Base-by-base conservation (phyloP, 257 asterid species). In the Phtheirospermum japonicum region DNA sequence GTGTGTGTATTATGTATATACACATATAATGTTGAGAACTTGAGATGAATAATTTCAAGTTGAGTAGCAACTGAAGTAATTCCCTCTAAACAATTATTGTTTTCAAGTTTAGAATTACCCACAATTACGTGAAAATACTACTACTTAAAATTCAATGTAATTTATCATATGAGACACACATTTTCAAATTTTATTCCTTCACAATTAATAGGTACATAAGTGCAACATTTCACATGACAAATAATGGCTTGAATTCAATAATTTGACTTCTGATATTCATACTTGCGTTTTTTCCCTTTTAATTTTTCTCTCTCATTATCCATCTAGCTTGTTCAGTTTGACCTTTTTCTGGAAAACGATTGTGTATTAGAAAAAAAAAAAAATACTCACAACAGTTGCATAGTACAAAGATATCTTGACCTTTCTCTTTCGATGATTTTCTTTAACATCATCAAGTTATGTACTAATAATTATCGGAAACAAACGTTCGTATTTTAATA, bases 281-380 rank as follows among this genome's bases (percentile, higher is more conserved):
- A 34, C 40, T 34, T 34, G 40, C 40, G 4, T 34, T 34, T 5
- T 34, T 34, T 34, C 4, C 11, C 2, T 52, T 5, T 6, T 52
- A 1, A 9, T 9, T 52, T 52, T 20, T 52, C 10, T 52, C 11
- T 9, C 9, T 23, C 36, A 7, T 12, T 18, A 28, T 50, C 0
- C 18, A 19, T 51, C 57, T 51, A 19, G 34, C 57, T 51, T 23
- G 16, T 31, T 51, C 57, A 51, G 16, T 9, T 51, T 51, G 57
- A 51, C 57, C 0, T 51, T n/a, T 20, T 23, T 23, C 28, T 23
- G 28, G 28, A 23, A 23, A n/a, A n/a, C n/a, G n/a, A n/a, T n/a
- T n/a, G n/a, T n/a, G n/a, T n/a, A n/a, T n/a, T n/a, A n/a, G n/a
- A n/a, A n/a, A n/a, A n/a, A n/a, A n/a, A n/a, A n/a, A n/a, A n/a